Percentiles rank a stretch among this genome's conserved stretches.
Evolutionary conservation across 495 filamentous ascomycete species (phyloP).

Genomic region (Xylaria bambusicola): DNA sequence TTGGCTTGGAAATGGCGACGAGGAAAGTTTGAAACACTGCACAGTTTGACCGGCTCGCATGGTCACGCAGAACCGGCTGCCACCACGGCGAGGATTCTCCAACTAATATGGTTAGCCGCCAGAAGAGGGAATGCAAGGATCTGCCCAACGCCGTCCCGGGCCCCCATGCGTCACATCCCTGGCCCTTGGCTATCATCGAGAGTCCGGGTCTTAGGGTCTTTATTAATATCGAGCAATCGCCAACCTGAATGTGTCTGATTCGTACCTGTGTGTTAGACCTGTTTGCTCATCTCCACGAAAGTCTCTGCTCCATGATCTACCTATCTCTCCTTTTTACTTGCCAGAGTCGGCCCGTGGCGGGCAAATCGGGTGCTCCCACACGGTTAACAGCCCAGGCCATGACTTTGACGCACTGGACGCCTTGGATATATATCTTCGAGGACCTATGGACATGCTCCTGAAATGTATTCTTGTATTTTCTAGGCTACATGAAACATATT

Average conservation of each 20-base stretch:
- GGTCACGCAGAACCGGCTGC: conserved; percentile 16
- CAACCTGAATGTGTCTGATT: conserved; percentile 13
- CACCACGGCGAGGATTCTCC: conserved; percentile 21
- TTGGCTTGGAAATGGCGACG: neutral
- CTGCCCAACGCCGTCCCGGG: conserved; percentile 22
- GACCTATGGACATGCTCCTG: neutral
- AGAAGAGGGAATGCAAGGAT: conserved; percentile 23
- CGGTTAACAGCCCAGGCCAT: conserved; percentile 17
- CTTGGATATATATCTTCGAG: neutral
- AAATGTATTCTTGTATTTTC: neutral
- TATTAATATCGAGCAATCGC: conserved; percentile 23
- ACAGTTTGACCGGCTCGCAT: conserved; percentile 9
- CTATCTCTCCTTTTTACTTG: neutral
- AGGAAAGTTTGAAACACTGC: conserved; percentile 12
- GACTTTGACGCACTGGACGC: conserved; percentile 10
- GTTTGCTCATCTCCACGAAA: conserved; percentile 3
- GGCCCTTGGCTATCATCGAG: conserved; percentile 20
- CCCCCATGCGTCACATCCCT: conserved; percentile 24
- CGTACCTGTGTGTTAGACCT: conserved; percentile 6
- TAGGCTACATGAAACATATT: neutral
- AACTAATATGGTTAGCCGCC: conserved; percentile 21
- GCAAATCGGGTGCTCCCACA: conserved; percentile 7
- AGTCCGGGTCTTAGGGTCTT: conserved; percentile 11
- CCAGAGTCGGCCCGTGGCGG: conserved; percentile 11
- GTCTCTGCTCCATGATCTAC: neutral